phyloP scores from a whole-genome alignment of 1,284 basidiomycete species.

The Pyrrhoderma noxium region DNA sequence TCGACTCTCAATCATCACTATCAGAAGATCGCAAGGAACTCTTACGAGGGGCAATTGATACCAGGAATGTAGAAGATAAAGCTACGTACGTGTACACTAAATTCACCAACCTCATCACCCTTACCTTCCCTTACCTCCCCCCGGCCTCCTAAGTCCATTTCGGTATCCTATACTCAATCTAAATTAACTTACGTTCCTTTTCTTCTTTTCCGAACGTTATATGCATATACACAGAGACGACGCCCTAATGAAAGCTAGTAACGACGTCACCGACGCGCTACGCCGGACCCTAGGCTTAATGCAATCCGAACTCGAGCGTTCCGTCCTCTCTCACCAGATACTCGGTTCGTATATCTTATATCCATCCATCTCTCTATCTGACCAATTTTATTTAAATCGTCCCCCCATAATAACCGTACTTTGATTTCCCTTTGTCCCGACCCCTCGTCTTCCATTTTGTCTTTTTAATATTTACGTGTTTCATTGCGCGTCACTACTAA shows the following conservation, averaged over 20 bases:
- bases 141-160: too few species aligned
- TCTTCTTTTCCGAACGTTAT: not conserved
- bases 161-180: too few species aligned
- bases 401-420: too few species aligned
- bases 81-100: constrained; percentile 34
- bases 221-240: constrained; percentile 55
- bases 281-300: constrained; percentile 79
- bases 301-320: constrained; percentile 86
- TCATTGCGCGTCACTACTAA: too few species aligned
- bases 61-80: constrained; percentile 45
- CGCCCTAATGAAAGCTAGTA: constrained; percentile 77
- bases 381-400: not conserved
- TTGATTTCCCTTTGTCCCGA: too few species aligned
- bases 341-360: constrained; percentile 47
- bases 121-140: constrained; percentile 1
- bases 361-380: not conserved
- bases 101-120: not conserved
- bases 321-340: constrained; percentile 79
- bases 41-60: constrained; percentile 42
- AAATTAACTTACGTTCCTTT: not conserved
- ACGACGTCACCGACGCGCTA: constrained; percentile 81
- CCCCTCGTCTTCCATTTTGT: too few species aligned
- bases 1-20: constrained; percentile 46
- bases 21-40: constrained; percentile 64
- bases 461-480: too few species aligned